Base-by-base conservation (phyloP, 2,329 filamentous ascomycete species). In the Epichloe gansuensis region DNA sequence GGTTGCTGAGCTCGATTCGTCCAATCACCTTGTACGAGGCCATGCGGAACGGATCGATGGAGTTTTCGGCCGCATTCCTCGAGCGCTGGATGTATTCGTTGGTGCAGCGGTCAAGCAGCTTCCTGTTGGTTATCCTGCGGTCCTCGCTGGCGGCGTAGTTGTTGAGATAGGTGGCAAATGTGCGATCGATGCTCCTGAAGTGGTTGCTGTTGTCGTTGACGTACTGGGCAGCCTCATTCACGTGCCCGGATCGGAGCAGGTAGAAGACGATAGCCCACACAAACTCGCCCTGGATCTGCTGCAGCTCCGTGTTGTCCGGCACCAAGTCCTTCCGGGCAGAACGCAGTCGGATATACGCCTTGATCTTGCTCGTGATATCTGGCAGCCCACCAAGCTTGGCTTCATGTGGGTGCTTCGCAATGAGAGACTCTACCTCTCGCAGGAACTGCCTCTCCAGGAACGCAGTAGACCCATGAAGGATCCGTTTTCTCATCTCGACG, bases 11-110 rank as follows among this genome's bases (percentile, higher is more conserved):
- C 61, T 85, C 83, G 60, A 82, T 85, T 46, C 83, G 89, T 46
- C 94, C 93, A 60, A 98, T 86, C 56, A 98, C 84, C 75, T 98
- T 97, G 77, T 97, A 97, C 67, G 93, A 96, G 47, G 91, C 91
- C 82, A 95, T 91, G 51, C 90, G 84, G 72, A 94, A 98, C 28
- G 93, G 93, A 66, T 98, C 93, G 57, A 94, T 83, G 1, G 88
- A 87, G 64, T 91, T 85, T 54, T 93, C 88, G 0, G 88, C 87
- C 0, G 88, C 88, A 62, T 94, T 88, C 58, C 88, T 85, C 28
- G 84, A 80, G 46, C 90, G 84, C 65, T 94, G 88, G 50, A 86
- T 86, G 68, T 94, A 96, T 64, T 96, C 91, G 57, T 86, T 88
- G 60, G 86, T 87, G 69, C 95, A 95, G 57, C 88, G 86, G 59